Percentiles rank a stretch among this genome's conserved stretches.
phyloP scores from a whole-genome alignment of 441 rosid species.

The Croton setiger region DNA sequence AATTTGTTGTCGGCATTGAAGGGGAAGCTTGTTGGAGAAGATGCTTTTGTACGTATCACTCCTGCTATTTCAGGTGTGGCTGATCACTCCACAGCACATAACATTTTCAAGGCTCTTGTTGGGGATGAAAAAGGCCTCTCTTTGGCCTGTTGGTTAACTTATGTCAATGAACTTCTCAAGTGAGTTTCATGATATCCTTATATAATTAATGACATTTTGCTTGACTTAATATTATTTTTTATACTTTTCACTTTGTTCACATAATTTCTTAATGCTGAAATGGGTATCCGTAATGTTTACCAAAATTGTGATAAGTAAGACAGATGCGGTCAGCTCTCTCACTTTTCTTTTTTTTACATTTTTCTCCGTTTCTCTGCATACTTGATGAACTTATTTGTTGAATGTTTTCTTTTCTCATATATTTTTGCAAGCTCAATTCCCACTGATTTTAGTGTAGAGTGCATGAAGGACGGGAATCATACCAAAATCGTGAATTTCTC shows the following conservation, averaged over 20 bases:
- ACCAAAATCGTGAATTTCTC: slow-evolving; percentile 52
- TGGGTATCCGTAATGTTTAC: no score
- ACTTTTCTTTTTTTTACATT: background rate
- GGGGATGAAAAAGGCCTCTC: slow-evolving; percentile 68
- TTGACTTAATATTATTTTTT: background rate
- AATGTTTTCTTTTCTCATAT: background rate
- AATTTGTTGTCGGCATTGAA: slow-evolving; percentile 34
- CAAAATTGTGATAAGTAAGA: background rate
- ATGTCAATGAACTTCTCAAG: slow-evolving; percentile 87
- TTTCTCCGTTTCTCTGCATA: background rate
- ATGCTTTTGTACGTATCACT: slow-evolving; percentile 84
- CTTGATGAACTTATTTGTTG: background rate
- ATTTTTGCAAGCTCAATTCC: slow-evolving; percentile 27
- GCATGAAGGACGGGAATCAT: slow-evolving; percentile 72
- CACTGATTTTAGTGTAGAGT: slow-evolving; percentile 61
- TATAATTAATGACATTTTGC: background rate
- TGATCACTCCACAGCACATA: slow-evolving; percentile 81
- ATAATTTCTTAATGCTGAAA: background rate
- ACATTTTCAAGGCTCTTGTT: slow-evolving; percentile 80
- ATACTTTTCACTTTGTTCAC: background rate
- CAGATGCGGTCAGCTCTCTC: background rate
- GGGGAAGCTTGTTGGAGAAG: slow-evolving; percentile 74
- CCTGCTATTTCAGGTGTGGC: slow-evolving; percentile 91
- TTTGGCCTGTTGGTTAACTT: slow-evolving; percentile 71
- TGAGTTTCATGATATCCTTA: slow-evolving; percentile 37